phyloP scores from a whole-genome alignment of 139 green algal species.

The Coelastrella sp. region DNA sequence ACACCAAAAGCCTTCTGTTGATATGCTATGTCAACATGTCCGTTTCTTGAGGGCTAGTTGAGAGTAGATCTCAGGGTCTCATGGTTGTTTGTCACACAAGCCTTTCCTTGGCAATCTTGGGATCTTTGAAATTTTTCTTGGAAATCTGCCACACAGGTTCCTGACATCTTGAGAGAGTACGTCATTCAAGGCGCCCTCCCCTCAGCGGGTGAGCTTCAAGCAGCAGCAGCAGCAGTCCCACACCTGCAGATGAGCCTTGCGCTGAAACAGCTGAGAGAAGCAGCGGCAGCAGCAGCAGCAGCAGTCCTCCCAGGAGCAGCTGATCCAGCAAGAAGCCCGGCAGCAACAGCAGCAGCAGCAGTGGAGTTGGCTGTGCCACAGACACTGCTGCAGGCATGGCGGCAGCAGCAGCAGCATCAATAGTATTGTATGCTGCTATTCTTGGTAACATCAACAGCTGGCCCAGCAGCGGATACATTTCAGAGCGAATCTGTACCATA shows the following conservation, averaged over 20 bases:
- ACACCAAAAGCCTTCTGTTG: too few relatives aligned
- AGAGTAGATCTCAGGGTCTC: not conserved
- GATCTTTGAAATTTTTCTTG: too few relatives aligned
- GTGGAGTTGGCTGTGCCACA: not conserved
- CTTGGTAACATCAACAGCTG: not conserved
- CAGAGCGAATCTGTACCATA: too few relatives aligned
- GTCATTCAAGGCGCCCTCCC: constrained; percentile 19
- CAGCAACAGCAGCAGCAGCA: constrained; percentile 25
- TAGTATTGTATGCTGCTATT: not conserved
- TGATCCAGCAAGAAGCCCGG: not conserved
- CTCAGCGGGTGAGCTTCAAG: not conserved
- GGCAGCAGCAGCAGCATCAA: not conserved
- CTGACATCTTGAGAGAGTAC: constrained; percentile 19
- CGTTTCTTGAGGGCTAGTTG: not conserved
- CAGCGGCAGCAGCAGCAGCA: constrained; percentile 35
- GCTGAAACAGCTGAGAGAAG: constrained; percentile 19
- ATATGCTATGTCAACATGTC: not conserved
- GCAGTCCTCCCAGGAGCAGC: not conserved
- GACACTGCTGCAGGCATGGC: not conserved
- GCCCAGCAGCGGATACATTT: too few relatives aligned
- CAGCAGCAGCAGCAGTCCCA: constrained; percentile 28
- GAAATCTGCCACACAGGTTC: constrained; percentile 2
- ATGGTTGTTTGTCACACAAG: not conserved
- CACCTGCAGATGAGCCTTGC: not conserved
- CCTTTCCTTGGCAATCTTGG: not conserved